phyloP scores from a whole-genome alignment of 192 early-diverging fungal genomes.

The Rhizophagus prolifer region DNA sequence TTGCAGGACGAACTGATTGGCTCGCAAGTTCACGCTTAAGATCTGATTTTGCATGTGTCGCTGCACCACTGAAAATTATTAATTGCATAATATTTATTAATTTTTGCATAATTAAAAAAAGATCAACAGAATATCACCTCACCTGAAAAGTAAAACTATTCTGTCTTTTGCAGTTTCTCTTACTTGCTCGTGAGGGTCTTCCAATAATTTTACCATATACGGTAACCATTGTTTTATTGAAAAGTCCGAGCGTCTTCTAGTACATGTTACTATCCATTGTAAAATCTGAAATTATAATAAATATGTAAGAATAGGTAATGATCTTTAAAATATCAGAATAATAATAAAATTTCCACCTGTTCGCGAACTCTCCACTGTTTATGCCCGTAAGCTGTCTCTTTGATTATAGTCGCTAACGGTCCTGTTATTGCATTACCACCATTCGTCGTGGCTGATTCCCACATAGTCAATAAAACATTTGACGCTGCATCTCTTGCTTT shows the following conservation, averaged over 20 bases:
- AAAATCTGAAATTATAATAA: constrained; percentile 7
- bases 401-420: constrained; percentile 5
- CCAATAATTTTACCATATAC: constrained; percentile 23
- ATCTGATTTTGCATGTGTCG: constrained; percentile 23
- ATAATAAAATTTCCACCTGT: constrained; percentile 2
- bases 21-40: constrained; percentile 16
- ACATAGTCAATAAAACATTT: constrained; percentile 22
- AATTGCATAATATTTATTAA: not conserved
- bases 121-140: not conserved
- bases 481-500: constrained; percentile 13
- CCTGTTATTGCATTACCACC: not conserved
- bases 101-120: not conserved
- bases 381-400: constrained; percentile 22
- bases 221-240: constrained; percentile 18
- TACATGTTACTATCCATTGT: constrained; percentile 11
- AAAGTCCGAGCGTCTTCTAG: constrained; percentile 13
- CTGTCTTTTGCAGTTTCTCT: constrained; percentile 24
- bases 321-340: not conserved
- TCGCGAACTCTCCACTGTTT: constrained; percentile 28
- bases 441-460: not conserved
- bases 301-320: not conserved
- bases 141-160: constrained; percentile 24
- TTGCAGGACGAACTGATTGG: constrained; percentile 11
- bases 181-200: constrained; percentile 25
- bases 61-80: constrained; percentile 12